Evolutionary conservation across 1,284 basidiomycete species (phyloP), one percentile per base, ranked within the genome.

Genomic region (Naganishia albida): DNA sequence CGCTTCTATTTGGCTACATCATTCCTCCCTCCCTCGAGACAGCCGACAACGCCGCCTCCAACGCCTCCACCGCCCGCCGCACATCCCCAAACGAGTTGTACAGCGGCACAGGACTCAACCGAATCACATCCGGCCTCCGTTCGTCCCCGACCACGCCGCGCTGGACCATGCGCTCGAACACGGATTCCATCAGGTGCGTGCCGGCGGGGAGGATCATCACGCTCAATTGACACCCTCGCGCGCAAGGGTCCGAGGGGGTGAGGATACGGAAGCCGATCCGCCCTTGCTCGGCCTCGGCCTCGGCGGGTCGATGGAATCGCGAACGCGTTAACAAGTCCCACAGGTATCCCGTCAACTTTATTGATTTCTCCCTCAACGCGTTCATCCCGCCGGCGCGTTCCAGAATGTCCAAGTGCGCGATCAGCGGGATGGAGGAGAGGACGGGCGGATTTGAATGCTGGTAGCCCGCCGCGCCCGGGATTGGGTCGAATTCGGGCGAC

Each of bases 361-460:
- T 70, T 1, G 88, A 89, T 71, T 91, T 88, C 63, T 83, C 81
- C 40, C 91, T 83, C 43, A 95, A 75, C 18, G 84, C 80, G 12
- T 70, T 72, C 81, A 94, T 88, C 79, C 89, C 88, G 42, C 89
- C 90, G 7, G 83, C 87, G 71, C 85, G 83, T 49, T 88, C 83
- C 80, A 95, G 89, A n/a, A 90, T 77, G 73, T 89, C 84, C 30
- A 96, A 82, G 44, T 90, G 87, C 2, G 91, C 90, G 25, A 92
- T 82, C 8, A 96, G 83, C 3, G 91, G 84, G 64, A 87, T 88
- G 1, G 89, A 84, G 53, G 87, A 85, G 65, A 99, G 81, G 46
- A 90, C 86, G 66, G 87, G 88, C 2, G 95, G 93, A 80, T 96
- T 97, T 30, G 93, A 96, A 77, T 94, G 89, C 76, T 97, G 93